Evolutionary conservation across 139 green algal genomes (phyloP).

Genomic region (Coelastrella sp.): DNA sequence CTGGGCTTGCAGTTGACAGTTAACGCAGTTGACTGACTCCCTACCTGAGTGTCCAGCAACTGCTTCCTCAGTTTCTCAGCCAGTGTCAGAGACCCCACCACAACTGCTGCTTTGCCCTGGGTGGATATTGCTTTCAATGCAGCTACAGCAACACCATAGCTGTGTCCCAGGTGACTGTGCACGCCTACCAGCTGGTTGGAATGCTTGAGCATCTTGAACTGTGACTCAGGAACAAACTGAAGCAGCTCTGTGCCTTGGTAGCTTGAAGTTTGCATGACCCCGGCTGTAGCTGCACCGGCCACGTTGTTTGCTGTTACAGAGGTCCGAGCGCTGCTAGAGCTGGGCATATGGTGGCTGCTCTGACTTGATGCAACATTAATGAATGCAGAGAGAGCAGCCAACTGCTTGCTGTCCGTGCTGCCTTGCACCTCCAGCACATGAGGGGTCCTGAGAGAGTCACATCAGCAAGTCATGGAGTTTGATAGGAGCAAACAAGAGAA

Average conservation of each 20-base stretch:
- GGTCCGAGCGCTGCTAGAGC: constrained; percentile 3
- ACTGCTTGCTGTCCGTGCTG: neutral
- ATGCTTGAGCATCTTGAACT: constrained; percentile 17
- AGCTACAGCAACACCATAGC: constrained; percentile 41
- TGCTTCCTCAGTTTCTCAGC: constrained; percentile 57
- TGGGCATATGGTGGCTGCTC: neutral
- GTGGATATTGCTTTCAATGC: constrained; percentile 50
- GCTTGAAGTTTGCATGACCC: neutral
- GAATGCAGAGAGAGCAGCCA: neutral
- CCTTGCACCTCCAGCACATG: constrained; percentile 27
- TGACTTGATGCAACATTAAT: neutral
- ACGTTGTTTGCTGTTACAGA: neutral
- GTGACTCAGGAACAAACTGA: constrained; percentile 40
- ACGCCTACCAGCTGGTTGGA: constrained; percentile 26
- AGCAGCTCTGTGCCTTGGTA: constrained; percentile 5
- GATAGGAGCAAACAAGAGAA: too few species aligned
- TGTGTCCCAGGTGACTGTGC: constrained; percentile 43
- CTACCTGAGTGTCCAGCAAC: constrained; percentile 13
- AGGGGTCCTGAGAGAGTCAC: too few species aligned
- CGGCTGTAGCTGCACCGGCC: neutral
- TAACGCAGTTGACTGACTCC: neutral
- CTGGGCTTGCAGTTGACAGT: neutral
- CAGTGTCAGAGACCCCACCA: constrained; percentile 60
- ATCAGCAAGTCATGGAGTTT: too few species aligned
- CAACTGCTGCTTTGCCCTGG: constrained; percentile 51